Conservation (phyloP, 371 early-diverging fungal genomes). For the Coemansia sp. region DNA sequence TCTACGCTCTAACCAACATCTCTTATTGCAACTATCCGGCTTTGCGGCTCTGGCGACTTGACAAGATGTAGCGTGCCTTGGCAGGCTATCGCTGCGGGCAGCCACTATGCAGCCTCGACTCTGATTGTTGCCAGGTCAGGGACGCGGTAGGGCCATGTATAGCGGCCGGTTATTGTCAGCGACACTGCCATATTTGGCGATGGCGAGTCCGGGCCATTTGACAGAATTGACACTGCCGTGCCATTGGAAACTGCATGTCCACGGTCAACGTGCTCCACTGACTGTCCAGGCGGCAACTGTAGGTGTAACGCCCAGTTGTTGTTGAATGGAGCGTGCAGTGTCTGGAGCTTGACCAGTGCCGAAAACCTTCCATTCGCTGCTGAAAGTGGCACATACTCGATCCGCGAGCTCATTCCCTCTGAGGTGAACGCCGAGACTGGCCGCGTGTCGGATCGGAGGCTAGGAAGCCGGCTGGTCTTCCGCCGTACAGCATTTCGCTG, state of each 20-base stretch:
- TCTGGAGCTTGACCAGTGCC: slow-evolving; percentile 27
- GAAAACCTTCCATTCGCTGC: slow-evolving; percentile 7
- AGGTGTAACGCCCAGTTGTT: slow-evolving; percentile 23
- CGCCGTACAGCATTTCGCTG: background rate
- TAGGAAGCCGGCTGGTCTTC: background rate
- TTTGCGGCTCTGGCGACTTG: too few relatives aligned
- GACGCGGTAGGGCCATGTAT: slow-evolving; percentile 12
- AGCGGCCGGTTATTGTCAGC: slow-evolving; percentile 18
- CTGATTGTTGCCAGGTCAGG: slow-evolving; percentile 20
- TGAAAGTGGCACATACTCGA: slow-evolving; percentile 22
- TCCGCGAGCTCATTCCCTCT: slow-evolving; percentile 22
- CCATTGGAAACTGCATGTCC: slow-evolving; percentile 12
- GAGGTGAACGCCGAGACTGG: slow-evolving; percentile 13
- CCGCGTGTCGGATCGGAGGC: background rate
- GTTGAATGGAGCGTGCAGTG: slow-evolving; percentile 17
- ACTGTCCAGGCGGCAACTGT: slow-evolving; percentile 22
- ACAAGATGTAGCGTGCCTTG: too few relatives aligned
- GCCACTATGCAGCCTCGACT: background rate
- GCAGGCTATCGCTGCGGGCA: too few relatives aligned
- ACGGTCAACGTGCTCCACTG: slow-evolving; percentile 4
- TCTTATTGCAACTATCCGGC: too few relatives aligned
- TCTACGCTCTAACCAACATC: too few relatives aligned
- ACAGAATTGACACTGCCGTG: slow-evolving; percentile 8
- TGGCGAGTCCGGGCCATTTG: background rate
- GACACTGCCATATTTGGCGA: slow-evolving; percentile 25